Evolutionary conservation across 2,329 filamentous ascomycete genomes (phyloP), one percentile per base, ranked within the genome.

Genomic region (Claviceps lovelessii): DNA sequence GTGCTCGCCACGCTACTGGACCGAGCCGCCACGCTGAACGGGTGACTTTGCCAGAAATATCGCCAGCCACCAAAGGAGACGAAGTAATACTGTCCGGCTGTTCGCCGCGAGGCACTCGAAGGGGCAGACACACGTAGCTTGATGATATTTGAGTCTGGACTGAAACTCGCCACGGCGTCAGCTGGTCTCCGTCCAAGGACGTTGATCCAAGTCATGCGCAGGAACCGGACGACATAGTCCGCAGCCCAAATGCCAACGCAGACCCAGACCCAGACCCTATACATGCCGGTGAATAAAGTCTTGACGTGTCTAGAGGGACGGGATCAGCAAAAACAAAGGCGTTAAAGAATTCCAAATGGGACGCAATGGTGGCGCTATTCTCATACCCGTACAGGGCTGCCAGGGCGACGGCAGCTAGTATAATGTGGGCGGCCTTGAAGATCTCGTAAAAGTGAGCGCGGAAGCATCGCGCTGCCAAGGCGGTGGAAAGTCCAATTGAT

Each of bases 381-480:
- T 69, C 74, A 54, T 63, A 73, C 70, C 71, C 70, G 56, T 71
- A 76, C 62, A 76, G 70, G 1, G 69, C 70, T 39, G 71, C 66
- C 4, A 79, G 61, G 5, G 73, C 65, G 11, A 74, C 63, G 15
- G 77, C 63, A 0, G 77, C 69, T 1, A 79, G 61, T 4, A 71
- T 62, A 13, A 78, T 75, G 55, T 80, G 73, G 1, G 69, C 44
- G 17, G 68, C 55, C 37, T 75, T 64, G 56, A 75, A 75, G 8
- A 68, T 52, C 57, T 77, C 73, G 56, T 77, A 80, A 33, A 13
- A 31, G 15, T 9, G 29, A 6, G 29, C 5, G 29, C 37, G 46
- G 13, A 48, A 49, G 31, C 31, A 13, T 4, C 31, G 19, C 28
- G 9, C 46, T 48, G 17, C 17, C 29, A 42, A 23, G 29, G 41